Base-by-base conservation (phyloP, 2,329 filamentous ascomycete species). In the Alternaria sp. region DNA sequence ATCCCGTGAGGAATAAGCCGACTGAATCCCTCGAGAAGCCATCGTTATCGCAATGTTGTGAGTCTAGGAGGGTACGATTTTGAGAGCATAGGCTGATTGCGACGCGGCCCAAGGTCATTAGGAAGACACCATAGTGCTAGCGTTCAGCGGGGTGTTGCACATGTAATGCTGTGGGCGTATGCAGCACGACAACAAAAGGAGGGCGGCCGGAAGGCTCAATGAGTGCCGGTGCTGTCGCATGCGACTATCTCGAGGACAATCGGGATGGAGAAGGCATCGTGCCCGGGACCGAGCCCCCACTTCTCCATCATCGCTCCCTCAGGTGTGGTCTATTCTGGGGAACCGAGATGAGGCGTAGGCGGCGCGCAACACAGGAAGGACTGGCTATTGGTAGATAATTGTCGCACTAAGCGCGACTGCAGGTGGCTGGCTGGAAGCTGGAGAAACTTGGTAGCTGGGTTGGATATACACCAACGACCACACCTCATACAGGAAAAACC, bases 1-100 rank as follows among this genome's bases (percentile, higher is more conserved):
- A 15, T 70, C 66, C 51, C 68, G 69, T 26, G 74, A 75, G 19
- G 70, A 73, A 51, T 65, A 63, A 13, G 65, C 50, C 9, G 70
- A 72, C 5, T 28, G 66, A 12, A 56, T 62, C 4, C 63, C 61
- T 58, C 64, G 72, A 21, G 68, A 68, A 58, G 73, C 67, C 75
- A 78, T 78, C 12, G 53, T 67, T 26, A 21, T 11, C 46, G 36
- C 44, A 32, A 44, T 12, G 17, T 15, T 28, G 30, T 21, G 44
- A 11, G 32, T 56, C 52, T 49, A 15, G 19, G 30, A 49, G 7
- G 32, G 15, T 5, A 10, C 15, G 4, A 40, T 40, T n/a, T 40
- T n/a, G 32, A n/a, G 32, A 40, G 32, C 32, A 40, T 40, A 40
- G 32, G 32, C 17, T 17, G 44, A 52, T 54, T 46, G 50, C 47